These are phyloP conservation scores for Gynandropsis gynandra DNA, from an alignment of 345 rosid genomes.

Conservation along the genomic window DNA sequence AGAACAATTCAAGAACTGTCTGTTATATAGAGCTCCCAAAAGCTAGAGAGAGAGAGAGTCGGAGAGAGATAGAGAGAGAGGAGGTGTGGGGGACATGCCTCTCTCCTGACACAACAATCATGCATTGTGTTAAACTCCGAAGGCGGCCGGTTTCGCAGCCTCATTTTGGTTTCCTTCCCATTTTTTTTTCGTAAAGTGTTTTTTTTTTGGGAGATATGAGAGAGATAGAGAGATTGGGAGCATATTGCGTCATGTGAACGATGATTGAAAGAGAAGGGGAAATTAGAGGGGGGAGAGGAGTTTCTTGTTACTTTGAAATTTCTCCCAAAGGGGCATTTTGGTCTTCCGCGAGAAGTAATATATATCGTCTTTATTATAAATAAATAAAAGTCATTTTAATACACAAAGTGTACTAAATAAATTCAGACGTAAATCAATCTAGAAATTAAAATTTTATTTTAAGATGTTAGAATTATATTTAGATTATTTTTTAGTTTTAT, in stretches of 20 bases:
- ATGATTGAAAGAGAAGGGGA: conserved; percentile 32
- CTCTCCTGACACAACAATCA: conserved; percentile 90
- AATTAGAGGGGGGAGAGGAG: conserved; percentile 11
- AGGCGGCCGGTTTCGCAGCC: conserved; percentile 86
- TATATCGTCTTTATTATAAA: no score
- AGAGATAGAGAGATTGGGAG: conserved; percentile 6
- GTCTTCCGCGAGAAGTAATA: no score
- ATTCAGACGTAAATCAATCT: no score
- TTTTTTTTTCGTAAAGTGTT: no score
- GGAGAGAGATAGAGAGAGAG: conserved; percentile 4
- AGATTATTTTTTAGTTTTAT: no score
- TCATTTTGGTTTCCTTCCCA: conserved; percentile 30
- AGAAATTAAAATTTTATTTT: no score
- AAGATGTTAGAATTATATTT: no score
- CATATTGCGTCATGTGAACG: conserved; percentile 57
- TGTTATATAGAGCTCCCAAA: conserved; percentile 46
- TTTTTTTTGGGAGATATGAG: conserved; percentile 26
- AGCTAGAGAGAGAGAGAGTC: conserved; percentile 22
- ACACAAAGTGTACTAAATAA: no score
- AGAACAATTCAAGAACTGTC: conserved; percentile 30
- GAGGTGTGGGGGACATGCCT: conserved; percentile 35
- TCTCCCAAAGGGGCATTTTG: background rate
- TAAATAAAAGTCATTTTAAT: no score
- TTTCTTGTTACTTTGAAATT: conserved; percentile 20
- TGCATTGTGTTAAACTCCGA: conserved; percentile 64